phyloP scores from a whole-genome alignment of 345 rosid species.

The Populus tremula region DNA sequence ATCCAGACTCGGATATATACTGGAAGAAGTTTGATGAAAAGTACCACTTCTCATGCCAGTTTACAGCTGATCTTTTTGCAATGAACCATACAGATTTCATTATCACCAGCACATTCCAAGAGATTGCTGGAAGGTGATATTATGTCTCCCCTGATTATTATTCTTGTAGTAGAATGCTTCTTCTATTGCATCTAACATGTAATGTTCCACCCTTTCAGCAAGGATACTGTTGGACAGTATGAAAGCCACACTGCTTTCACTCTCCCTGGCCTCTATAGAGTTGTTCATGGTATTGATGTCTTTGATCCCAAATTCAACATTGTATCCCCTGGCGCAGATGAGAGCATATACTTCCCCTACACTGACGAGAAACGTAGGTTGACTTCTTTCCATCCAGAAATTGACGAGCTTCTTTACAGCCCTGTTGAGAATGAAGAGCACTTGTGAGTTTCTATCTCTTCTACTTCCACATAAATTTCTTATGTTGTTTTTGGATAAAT shows the following conservation, averaged over 20 bases:
- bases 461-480: neutral
- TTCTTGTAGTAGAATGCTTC: neutral
- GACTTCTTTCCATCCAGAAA: conserved; percentile 58
- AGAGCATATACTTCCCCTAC: conserved; percentile 71
- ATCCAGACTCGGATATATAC: conserved; percentile 91
- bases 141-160: neutral
- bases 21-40: conserved; percentile 91
- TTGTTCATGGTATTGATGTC: conserved; percentile 79
- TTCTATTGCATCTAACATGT: neutral
- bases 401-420: conserved; percentile 74
- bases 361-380: conserved; percentile 54
- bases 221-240: conserved; percentile 85
- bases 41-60: conserved; percentile 94
- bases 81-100: conserved; percentile 98
- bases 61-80: conserved; percentile 87
- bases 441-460: conserved; percentile 39
- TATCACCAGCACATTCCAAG: conserved; percentile 97
- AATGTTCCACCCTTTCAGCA: conserved; percentile 39
- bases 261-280: conserved; percentile 85
- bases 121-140: conserved; percentile 90
- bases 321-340: conserved; percentile 82
- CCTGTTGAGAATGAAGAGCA: conserved; percentile 69
- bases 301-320: conserved; percentile 93
- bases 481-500: neutral
- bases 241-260: conserved; percentile 93